Percentiles rank a stretch among this genome's conserved stretches.
These are phyloP conservation scores for Immersiella caudata DNA, from an alignment of 495 filamentous ascomycete genomes.

Conservation along the genomic window DNA sequence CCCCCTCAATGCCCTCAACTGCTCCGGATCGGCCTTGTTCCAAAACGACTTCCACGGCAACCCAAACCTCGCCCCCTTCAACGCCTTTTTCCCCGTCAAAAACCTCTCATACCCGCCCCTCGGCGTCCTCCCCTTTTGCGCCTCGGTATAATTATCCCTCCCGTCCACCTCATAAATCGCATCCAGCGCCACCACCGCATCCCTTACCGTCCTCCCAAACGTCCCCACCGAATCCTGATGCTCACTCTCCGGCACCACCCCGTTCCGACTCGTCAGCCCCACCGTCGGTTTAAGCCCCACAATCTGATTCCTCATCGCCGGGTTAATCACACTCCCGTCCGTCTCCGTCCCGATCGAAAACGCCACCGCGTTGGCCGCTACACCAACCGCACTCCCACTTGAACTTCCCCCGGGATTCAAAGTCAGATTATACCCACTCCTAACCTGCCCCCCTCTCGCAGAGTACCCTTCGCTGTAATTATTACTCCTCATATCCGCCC, in stretches of 20 bases:
- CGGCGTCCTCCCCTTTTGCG: slow-evolving; percentile 56
- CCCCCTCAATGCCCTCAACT: slow-evolving; percentile 54
- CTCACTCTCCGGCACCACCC: slow-evolving; percentile 65
- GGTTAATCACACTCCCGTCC: slow-evolving; percentile 73
- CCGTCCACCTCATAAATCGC: slow-evolving; percentile 57
- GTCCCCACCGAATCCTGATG: slow-evolving; percentile 70
- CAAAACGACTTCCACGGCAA: slow-evolving; percentile 73
- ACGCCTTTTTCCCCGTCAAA: slow-evolving; percentile 53
- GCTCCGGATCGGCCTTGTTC: slow-evolving; percentile 56
- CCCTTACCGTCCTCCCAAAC: slow-evolving; percentile 66
- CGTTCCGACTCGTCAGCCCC: slow-evolving; percentile 64
- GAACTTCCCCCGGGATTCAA: slow-evolving; percentile 68
- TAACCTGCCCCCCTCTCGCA: slow-evolving; percentile 64
- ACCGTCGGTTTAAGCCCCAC: slow-evolving; percentile 69
- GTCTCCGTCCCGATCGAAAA: slow-evolving; percentile 76
- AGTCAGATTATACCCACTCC: slow-evolving; percentile 70
- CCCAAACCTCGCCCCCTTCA: slow-evolving; percentile 67
- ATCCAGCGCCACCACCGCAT: slow-evolving; percentile 67
- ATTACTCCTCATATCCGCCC: slow-evolving; percentile 72
- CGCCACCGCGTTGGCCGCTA: slow-evolving; percentile 62
- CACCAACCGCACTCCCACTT: slow-evolving; percentile 63
- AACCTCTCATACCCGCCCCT: slow-evolving; percentile 58
- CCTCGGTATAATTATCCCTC: slow-evolving; percentile 52
- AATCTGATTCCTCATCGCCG: slow-evolving; percentile 65
- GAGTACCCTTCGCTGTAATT: slow-evolving; percentile 73